Percentiles rank a stretch among this genome's conserved stretches.
Evolutionary conservation across 2,329 filamentous ascomycete genomes (phyloP).

Genomic region (Stagonosporopsis chrysanthemi): DNA sequence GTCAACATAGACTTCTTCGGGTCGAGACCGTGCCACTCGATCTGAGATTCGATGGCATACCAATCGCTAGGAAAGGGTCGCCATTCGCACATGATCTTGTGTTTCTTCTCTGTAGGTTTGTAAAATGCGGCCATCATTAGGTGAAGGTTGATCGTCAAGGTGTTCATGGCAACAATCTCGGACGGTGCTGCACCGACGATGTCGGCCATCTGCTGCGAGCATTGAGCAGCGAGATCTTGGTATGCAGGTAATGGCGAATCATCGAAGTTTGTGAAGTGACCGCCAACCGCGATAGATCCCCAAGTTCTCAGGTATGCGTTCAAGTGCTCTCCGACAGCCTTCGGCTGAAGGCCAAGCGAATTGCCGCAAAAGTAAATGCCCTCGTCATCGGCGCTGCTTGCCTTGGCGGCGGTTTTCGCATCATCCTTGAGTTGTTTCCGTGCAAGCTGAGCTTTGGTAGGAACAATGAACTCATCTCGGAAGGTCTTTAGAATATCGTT

Average conservation of each 20-base stretch:
- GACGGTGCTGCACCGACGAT: conserved; percentile 75
- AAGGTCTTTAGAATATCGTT: conserved; percentile 48
- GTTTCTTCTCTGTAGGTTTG: conserved; percentile 67
- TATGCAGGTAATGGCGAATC: conserved; percentile 76
- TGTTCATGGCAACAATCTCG: conserved; percentile 89
- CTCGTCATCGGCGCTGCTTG: conserved; percentile 49
- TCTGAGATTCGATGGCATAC: conserved; percentile 84
- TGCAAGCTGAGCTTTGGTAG: conserved; percentile 74
- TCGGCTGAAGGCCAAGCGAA: conserved; percentile 84
- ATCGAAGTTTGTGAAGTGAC: conserved; percentile 75
- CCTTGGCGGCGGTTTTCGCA: conserved; percentile 31
- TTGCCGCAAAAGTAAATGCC: conserved; percentile 88
- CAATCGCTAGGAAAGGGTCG: conserved; percentile 90
- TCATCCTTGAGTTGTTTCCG: conserved; percentile 61
- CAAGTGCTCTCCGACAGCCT: conserved; percentile 69
- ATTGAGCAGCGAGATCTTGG: conserved; percentile 79
- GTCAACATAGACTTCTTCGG: conserved; percentile 73
- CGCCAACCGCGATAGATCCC: conserved; percentile 82
- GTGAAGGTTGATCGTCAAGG: conserved; percentile 81
- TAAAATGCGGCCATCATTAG: conserved; percentile 88
- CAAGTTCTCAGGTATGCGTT: conserved; percentile 79
- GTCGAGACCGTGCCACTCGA: conserved; percentile 73
- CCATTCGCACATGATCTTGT: conserved; percentile 85
- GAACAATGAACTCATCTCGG: conserved; percentile 76
- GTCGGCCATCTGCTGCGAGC: conserved; percentile 71